Base-by-base conservation (phyloP, 768 basidiomycete species). In the Podaxis rugospora region DNA sequence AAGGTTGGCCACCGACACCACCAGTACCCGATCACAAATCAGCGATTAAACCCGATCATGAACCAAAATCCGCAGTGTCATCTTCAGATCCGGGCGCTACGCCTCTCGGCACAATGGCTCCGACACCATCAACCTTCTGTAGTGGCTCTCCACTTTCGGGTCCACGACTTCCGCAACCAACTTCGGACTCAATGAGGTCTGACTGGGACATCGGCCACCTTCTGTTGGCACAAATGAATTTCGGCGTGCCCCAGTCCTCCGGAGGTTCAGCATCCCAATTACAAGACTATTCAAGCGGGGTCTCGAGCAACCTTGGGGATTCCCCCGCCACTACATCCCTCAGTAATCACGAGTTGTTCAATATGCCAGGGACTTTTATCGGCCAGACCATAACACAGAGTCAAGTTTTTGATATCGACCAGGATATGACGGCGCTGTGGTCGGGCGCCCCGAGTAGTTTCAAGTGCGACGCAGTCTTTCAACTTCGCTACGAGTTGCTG, bases 371-470 rank as follows among this genome's bases (percentile, higher is more conserved):
- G 10, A 16, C n/a, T 18, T 32, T 57, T 57, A 32, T 14, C 46
- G 40, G 42, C 46, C 46, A 18, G n/a, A 18, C 9, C 35, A 39
- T 35, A 60, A 21, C 32, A 40, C 35, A 50, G 25, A 23, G 47
- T 36, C 56, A 46, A 21, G 47, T 39, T 57, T 37, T 62, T 16
- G 46, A 63, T 27, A 64, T 70, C 54, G 72, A 80, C 55, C 69
- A 75, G 50, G 74, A 76, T 42, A 76, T 80, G 61, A 72, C 82
- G 25, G 73, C 78, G 10, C 79, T 86, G 75, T 87, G 84, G 84
- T 81, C 80, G 7, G 75, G 75, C 62, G 80, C 82, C 37, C 84
- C 84, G 7, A 73, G 75, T 40, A 75, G 78, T 13, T 84, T 83
- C 63, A 55, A 55, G 59, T 61, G 36, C 80, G 80, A 84, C 83